Evolutionary conservation across 495 filamentous ascomycete genomes (phyloP), one percentile per base, ranked within the genome.

Genomic region (Hypoxylon fragiforme): DNA sequence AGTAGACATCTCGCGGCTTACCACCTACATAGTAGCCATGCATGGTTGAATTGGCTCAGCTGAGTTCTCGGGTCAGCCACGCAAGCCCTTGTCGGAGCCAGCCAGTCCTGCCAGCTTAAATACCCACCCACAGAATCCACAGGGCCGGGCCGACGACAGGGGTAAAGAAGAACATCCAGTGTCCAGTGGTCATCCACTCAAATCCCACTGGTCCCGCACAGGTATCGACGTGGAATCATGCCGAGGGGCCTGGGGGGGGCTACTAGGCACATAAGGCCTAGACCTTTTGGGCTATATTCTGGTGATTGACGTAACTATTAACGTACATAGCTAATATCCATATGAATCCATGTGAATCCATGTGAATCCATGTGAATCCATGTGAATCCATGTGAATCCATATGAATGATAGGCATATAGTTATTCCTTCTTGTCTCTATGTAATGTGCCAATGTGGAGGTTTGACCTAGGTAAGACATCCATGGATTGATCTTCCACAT

Each of bases 101-200:
- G n/a, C n/a, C n/a, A n/a, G n/a, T n/a, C n/a, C n/a, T n/a, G 28
- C 46, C 57, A 56, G 46, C 21, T 38, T 50, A 14, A 18, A 20
- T 21, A 16, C 40, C 39, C 35, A 20, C 19, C 26, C 7, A 26
- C 40, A 45, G 36, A n/a, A n/a, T n/a, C n/a, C n/a, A n/a, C n/a
- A n/a, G 32, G 39, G 44, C 46, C 57, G 57, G 57, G 57, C 57
- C 57, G 57, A 61, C 42, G 32, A 51, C 45, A 46, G 32, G 57
- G 50, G 57, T 26, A 40, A 35, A 16, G n/a, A n/a, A n/a, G n/a
- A n/a, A n/a, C n/a, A n/a, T n/a, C n/a, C n/a, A n/a, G n/a, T n/a
- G n/a, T n/a, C n/a, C n/a, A n/a, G n/a, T n/a, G n/a, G n/a, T n/a
- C n/a, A n/a, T n/a, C n/a, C n/a, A n/a, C n/a, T n/a, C n/a, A n/a